Evolutionary conservation across 129 eudicot genomes (phyloP).

Genomic region (Logfia minima): DNA sequence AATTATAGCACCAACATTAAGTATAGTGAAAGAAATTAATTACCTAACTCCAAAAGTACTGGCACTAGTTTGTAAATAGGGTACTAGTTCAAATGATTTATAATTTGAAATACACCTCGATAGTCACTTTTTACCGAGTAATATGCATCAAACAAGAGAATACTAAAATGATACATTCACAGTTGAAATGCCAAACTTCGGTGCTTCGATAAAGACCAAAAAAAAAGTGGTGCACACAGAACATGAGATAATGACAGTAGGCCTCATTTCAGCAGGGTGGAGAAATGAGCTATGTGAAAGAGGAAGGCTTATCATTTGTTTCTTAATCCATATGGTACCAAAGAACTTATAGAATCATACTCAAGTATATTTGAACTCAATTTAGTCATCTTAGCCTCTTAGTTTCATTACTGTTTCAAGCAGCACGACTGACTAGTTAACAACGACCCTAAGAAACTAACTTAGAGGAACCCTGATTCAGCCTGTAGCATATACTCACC

Average conservation of each 20-base stretch:
- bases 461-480: background rate
- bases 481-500: background rate
- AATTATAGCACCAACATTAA: background rate
- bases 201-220: background rate
- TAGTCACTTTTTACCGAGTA: background rate
- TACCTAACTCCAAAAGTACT: slow-evolving; percentile 4
- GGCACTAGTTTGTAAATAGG: background rate
- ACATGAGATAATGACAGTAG: background rate
- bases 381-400: background rate
- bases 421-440: background rate
- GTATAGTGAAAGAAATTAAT: background rate
- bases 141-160: slow-evolving; percentile 12
- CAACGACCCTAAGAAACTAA: background rate
- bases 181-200: slow-evolving; percentile 6
- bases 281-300: background rate
- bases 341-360: background rate
- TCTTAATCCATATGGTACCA: slow-evolving; percentile 15
- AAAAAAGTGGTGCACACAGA: background rate
- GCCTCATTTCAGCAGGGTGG: background rate
- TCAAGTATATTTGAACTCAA: background rate
- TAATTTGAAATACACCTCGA: background rate
- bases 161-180: background rate
- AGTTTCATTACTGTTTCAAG: background rate
- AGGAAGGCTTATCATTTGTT: background rate
- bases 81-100: background rate